Percentiles rank a stretch among this genome's conserved stretches.
Conservation (phyloP, 2,329 filamentous ascomycete species). For the Westerdykella ornata region DNA sequence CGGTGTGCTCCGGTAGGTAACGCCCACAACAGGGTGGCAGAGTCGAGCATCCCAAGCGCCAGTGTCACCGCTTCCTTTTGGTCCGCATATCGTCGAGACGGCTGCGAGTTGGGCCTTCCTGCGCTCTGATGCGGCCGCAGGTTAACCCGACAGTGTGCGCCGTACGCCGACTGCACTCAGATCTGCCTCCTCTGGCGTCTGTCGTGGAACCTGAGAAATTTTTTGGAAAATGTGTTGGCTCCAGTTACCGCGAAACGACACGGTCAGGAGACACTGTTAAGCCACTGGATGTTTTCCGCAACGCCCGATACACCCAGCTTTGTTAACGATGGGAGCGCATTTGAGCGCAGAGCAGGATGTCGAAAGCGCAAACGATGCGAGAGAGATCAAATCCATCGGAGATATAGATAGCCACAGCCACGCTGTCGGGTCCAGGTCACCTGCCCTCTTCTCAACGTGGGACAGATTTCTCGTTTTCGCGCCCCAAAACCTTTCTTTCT, state of each 20-base stretch:
- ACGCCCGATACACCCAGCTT: no score
- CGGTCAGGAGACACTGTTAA: no score
- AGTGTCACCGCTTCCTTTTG: no score
- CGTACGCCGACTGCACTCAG: conserved; percentile 1
- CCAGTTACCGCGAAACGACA: conserved; percentile 18
- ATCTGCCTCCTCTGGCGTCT: conserved; percentile 3
- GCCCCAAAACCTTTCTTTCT: not conserved
- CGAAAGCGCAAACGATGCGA: conserved; percentile 5
- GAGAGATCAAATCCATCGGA: conserved; percentile 6
- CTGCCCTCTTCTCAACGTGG: conserved; percentile 6
- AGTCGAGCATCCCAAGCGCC: no score
- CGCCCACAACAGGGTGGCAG: no score
- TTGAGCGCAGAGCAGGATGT: not conserved
- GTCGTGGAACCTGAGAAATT: conserved; percentile 16
- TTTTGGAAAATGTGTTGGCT: conserved; percentile 22
- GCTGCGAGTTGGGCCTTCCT: no score
- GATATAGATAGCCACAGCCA: conserved; percentile 8
- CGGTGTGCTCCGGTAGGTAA: not conserved
- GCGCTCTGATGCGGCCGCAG: not conserved
- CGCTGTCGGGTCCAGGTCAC: conserved; percentile 10
- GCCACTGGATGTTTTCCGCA: no score
- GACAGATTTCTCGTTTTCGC: conserved; percentile 4
- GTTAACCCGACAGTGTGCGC: conserved; percentile 14
- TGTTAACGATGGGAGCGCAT: no score
- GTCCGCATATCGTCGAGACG: no score